Evolutionary conservation across 495 filamentous ascomycete genomes (phyloP).

Genomic region (Neurospora tetrasperma): DNA sequence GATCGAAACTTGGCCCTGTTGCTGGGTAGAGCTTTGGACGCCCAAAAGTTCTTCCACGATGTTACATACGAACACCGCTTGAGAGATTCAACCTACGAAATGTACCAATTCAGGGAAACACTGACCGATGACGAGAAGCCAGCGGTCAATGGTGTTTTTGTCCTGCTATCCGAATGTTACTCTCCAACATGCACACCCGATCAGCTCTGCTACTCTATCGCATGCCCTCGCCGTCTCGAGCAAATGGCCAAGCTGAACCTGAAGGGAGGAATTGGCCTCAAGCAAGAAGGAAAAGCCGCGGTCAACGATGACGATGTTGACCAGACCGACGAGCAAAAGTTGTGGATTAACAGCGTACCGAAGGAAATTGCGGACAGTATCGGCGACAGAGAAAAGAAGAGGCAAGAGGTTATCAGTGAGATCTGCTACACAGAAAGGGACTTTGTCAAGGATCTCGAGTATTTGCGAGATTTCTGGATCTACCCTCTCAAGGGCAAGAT

Average conservation of each 20-base stretch:
- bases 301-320: slow-evolving; percentile 74
- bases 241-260: slow-evolving; percentile 90
- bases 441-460: slow-evolving; percentile 98
- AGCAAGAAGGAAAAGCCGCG: slow-evolving; percentile 65
- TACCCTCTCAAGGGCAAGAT: slow-evolving; percentile 67
- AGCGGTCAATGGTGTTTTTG: slow-evolving; percentile 93
- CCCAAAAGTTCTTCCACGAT: slow-evolving; percentile 99
- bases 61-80: slow-evolving; percentile 96
- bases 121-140: slow-evolving; percentile 74
- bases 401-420: slow-evolving; percentile 96
- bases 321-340: slow-evolving; percentile 88
- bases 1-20: slow-evolving; percentile 92
- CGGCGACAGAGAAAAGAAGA: slow-evolving; percentile 85
- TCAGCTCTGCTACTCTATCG: slow-evolving; percentile 95
- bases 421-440: slow-evolving; percentile 98
- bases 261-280: slow-evolving; percentile 80
- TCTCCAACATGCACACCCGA: slow-evolving; percentile 94
- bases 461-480: slow-evolving; percentile 98
- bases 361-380: slow-evolving; percentile 89
- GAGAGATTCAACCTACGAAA: slow-evolving; percentile 78
- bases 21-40: slow-evolving; percentile 87
- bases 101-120: slow-evolving; percentile 95
- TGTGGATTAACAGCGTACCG: slow-evolving; percentile 98
- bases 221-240: slow-evolving; percentile 87
- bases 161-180: slow-evolving; percentile 92